Evolutionary conservation across 2,329 filamentous ascomycete species (phyloP).

Genomic region (Trichothecium roseum): DNA sequence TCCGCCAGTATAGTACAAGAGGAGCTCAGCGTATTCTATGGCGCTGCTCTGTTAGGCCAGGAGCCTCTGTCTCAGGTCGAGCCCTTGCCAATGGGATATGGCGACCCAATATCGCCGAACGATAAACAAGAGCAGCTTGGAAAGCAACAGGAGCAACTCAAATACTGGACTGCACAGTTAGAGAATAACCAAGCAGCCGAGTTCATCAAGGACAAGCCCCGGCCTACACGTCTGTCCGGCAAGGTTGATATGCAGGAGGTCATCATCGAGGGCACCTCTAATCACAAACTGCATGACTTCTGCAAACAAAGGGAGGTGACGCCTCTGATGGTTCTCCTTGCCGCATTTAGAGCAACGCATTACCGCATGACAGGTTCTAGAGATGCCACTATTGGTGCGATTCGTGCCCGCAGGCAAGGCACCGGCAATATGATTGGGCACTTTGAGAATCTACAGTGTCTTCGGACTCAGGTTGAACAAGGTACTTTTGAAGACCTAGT

Average conservation of each 20-base stretch:
- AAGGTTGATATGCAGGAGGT: background rate
- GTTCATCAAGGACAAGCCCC: constrained; percentile 5
- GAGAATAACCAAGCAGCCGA: constrained; percentile 6
- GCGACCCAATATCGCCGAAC: constrained; percentile 12
- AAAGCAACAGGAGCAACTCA: constrained; percentile 6
- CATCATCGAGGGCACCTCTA: constrained; percentile 2
- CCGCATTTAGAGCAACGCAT: constrained; percentile 7
- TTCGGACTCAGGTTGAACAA: constrained; percentile 5
- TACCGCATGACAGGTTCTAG: constrained; percentile 8
- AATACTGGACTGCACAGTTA: constrained; percentile 9
- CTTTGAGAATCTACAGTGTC: constrained; percentile 10
- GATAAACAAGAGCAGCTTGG: constrained; percentile 3
- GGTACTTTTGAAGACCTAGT: constrained; percentile 5
- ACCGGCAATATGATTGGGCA: constrained; percentile 6
- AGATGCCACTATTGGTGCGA: constrained; percentile 7
- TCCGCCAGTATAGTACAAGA: constrained; percentile 1
- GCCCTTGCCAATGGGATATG: constrained; percentile 12
- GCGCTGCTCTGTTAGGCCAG: constrained; percentile 3
- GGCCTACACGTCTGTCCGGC: constrained; percentile 2
- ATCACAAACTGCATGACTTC: constrained; percentile 4
- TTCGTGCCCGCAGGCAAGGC: background rate
- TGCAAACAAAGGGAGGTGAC: constrained; percentile 5
- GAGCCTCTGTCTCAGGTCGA: constrained; percentile 7
- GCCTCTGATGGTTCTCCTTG: constrained; percentile 4
- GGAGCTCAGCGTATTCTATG: constrained; percentile 1